These are phyloP conservation scores for Clavispora vitiphila DNA, from an alignment of 805 yeast species.

Conservation along the genomic window DNA sequence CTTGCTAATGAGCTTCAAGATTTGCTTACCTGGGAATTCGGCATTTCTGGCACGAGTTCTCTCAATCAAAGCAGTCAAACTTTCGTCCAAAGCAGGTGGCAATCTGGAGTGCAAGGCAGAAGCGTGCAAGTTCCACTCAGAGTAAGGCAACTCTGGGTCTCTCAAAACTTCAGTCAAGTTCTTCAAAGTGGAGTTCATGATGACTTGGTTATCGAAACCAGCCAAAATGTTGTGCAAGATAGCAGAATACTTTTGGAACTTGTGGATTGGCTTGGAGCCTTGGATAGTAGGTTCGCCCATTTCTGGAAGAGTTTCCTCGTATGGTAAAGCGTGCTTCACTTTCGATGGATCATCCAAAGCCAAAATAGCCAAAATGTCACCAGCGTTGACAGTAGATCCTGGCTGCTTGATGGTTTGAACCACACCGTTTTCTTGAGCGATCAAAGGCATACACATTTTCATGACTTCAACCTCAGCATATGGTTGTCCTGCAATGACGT, in stretches of 20 bases:
- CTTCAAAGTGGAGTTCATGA: constrained; percentile 78
- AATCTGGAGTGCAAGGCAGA: constrained; percentile 92
- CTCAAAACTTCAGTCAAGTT: constrained; percentile 68
- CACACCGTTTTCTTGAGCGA: constrained; percentile 89
- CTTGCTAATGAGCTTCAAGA: constrained; percentile 67
- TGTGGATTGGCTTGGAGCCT: constrained; percentile 82
- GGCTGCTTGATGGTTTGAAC: constrained; percentile 95
- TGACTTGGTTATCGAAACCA: constrained; percentile 95
- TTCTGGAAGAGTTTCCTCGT: constrained; percentile 88
- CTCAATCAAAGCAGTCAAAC: constrained; percentile 59
- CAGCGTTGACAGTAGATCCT: constrained; percentile 94
- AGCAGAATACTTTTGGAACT: constrained; percentile 52
- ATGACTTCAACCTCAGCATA: constrained; percentile 98
- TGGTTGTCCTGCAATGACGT: constrained; percentile 83
- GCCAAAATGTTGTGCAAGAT: constrained; percentile 73
- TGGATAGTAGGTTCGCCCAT: constrained; percentile 76
- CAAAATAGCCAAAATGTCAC: constrained; percentile 93
- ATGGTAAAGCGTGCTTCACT: constrained; percentile 95
- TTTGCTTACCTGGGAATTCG: constrained; percentile 90
- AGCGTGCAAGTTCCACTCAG: constrained; percentile 82
- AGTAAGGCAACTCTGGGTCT: constrained; percentile 80
- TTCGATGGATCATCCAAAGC: constrained; percentile 95
- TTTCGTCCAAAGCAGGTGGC: constrained; percentile 69
- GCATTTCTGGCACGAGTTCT: constrained; percentile 62
- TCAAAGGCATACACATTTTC: constrained; percentile 99